A percentile compares a stretch with the other conserved stretches of the same genome.
Conservation (phyloP, 257 asterid genomes). For the Nicotiana noctiflora region DNA sequence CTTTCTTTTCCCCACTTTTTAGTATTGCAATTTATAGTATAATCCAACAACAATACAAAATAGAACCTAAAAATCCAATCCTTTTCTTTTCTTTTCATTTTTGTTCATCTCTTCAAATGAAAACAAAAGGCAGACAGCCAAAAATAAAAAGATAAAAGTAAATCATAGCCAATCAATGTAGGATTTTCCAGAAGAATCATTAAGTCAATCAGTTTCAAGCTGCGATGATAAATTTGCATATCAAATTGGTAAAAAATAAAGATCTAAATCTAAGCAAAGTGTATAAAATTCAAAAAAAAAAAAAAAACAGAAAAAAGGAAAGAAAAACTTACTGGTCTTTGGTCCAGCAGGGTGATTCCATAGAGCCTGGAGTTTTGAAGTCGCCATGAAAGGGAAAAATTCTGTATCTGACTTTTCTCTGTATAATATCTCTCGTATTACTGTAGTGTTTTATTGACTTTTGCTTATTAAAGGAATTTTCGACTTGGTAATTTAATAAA, state of each 20-base stretch:
- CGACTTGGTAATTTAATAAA: background rate
- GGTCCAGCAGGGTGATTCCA: slow-evolving; percentile 21
- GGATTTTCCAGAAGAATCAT: background rate
- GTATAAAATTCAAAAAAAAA: background rate
- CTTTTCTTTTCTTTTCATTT: background rate
- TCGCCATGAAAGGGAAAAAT: slow-evolving; percentile 1
- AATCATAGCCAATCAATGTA: background rate
- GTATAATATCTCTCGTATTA: background rate
- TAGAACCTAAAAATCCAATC: background rate
- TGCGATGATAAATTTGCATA: background rate
- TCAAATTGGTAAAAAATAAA: background rate
- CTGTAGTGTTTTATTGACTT: background rate
- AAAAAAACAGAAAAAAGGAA: background rate
- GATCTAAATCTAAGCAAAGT: background rate
- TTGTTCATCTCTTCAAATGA: background rate
- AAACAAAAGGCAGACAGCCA: background rate
- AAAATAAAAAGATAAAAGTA: background rate
- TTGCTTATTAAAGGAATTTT: background rate
- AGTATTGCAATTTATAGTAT: background rate
- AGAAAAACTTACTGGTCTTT: slow-evolving; percentile 8
- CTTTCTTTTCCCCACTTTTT: background rate
- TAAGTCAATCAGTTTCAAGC: background rate
- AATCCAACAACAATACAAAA: background rate
- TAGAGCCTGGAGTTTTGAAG: slow-evolving; percentile 19
- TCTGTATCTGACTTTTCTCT: background rate